These are phyloP conservation scores for Aureobasidium sp. DNA, from an alignment of 2,329 filamentous ascomycete genomes.

Conservation along the genomic window DNA sequence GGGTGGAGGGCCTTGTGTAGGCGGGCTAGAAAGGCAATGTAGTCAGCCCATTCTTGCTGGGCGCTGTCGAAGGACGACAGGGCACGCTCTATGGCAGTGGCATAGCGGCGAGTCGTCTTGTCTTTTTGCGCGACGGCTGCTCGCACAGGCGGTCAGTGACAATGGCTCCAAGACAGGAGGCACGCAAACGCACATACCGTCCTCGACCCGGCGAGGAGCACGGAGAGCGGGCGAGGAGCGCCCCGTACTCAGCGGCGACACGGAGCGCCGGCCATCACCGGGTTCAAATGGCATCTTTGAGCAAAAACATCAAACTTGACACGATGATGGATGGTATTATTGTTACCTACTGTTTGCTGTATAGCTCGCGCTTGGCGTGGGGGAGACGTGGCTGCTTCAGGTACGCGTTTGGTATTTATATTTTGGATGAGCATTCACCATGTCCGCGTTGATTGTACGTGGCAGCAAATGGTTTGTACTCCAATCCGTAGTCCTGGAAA, in stretches of 20 bases:
- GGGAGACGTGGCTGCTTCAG: slow-evolving; percentile 13
- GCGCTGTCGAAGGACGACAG: slow-evolving; percentile 85
- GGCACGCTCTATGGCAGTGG: slow-evolving; percentile 75
- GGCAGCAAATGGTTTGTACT: not conserved
- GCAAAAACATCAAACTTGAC: not conserved
- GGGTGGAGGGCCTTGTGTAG: slow-evolving; percentile 89
- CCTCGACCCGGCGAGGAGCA: slow-evolving; percentile 68
- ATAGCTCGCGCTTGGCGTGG: slow-evolving; percentile 11
- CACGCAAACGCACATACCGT: slow-evolving; percentile 50
- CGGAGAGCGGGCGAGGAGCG: slow-evolving; percentile 66
- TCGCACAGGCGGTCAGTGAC: not conserved
- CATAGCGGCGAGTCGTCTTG: slow-evolving; percentile 77
- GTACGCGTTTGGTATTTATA: not conserved
- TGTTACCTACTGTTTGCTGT: not conserved
- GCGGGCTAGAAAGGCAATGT: slow-evolving; percentile 91
- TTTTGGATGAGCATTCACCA: not conserved
- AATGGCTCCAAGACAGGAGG: not conserved
- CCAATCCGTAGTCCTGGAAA: not conserved
- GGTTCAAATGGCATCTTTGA: slow-evolving; percentile 53
- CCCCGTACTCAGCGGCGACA: slow-evolving; percentile 70
- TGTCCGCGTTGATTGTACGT: not conserved
- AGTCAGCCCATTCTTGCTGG: slow-evolving; percentile 97
- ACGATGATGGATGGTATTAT: not conserved
- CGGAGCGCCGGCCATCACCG: slow-evolving; percentile 47
- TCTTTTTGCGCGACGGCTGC: slow-evolving; percentile 29